Evolutionary conservation across 164 flowering plant genomes (phyloP), one percentile per base, ranked within the genome.

Genomic region (Nymphaea colorata): DNA sequence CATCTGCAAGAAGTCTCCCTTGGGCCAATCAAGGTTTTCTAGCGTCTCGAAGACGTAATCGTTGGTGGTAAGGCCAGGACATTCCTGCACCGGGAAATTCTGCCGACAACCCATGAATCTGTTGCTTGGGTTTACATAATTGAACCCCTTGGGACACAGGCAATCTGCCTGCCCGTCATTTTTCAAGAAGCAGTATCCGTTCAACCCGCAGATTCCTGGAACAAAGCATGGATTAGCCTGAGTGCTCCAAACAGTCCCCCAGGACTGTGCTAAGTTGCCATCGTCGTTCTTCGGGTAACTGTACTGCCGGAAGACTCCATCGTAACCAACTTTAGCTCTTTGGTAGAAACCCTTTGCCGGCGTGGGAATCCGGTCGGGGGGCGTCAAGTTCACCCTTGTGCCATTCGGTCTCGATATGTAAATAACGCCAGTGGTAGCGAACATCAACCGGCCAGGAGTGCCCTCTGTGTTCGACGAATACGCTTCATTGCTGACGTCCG

Each of bases 251-350:
- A 61, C 64, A 12, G n/a, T 17, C 3, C 64, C n/a, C 64, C 64
- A 61, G 8, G 64, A 17, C 11, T 12, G 42, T 14, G 41, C 61
- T 68, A 67, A 61, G 0, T n/a, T 41, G 3, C 66, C 66, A 7
- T 12, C n/a, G 12, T 17, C 64, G 2, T 62, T 66, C 57, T 72
- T 83, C 2, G 73, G 82, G 76, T 74, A 59, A 8, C 51, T 42
- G 59, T 76, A 82, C 5, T 75, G 79, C 64, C 75, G 70, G 42
- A 82, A 73, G 64, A 84, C 79, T 10, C 88, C 86, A 71, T 84
- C 87, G 69, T 43, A 75, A 17, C 81, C 84, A 6, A 84, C 67
- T 4, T 74, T 76, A 17, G 75, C 82, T 53, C 82, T 74, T 7
- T 76, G 80, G 65, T 86, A 80, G 67, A 68, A 71, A 11, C 76